These are phyloP conservation scores for Schwanniomyces etchellsii DNA, from an alignment of 1,139 yeast species.

Conservation along the genomic window DNA sequence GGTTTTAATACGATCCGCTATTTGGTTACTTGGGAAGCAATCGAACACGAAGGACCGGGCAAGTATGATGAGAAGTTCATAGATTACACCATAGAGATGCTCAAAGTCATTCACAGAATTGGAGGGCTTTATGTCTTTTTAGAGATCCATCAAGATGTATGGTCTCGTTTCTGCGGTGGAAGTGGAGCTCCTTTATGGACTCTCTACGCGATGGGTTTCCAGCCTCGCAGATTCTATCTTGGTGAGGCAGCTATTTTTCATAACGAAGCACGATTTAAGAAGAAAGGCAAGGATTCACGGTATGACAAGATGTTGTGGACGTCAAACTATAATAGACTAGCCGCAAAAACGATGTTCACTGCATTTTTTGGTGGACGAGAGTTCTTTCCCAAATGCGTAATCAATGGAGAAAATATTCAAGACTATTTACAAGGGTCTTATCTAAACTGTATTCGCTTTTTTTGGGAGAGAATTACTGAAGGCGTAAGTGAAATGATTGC, in stretches of 20 bases:
- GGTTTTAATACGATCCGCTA: constrained; percentile 79
- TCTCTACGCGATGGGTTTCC: constrained; percentile 85
- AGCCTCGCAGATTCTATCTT: constrained; percentile 60
- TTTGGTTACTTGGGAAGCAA: constrained; percentile 85
- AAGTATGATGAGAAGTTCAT: constrained; percentile 73
- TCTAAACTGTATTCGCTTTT: constrained; percentile 46
- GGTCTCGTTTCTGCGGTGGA: constrained; percentile 92
- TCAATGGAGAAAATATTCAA: constrained; percentile 74
- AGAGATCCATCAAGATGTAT: constrained; percentile 92
- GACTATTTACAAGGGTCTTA: constrained; percentile 66
- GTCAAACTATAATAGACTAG: constrained; percentile 74
- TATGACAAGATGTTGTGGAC: constrained; percentile 94
- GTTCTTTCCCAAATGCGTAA: constrained; percentile 64
- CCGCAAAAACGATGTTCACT: constrained; percentile 78
- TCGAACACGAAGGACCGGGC: constrained; percentile 88
- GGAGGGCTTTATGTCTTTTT: constrained; percentile 79
- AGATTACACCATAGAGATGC: constrained; percentile 59
- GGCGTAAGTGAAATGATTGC: constrained; percentile 51
- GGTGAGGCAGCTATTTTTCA: constrained; percentile 80
- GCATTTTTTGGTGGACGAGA: constrained; percentile 73
- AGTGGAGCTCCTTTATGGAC: constrained; percentile 98
- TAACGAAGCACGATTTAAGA: constrained; percentile 36
- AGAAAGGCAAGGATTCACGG: constrained; percentile 27
- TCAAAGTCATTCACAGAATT: constrained; percentile 50
- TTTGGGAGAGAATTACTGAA: constrained; percentile 47